These are phyloP conservation scores for Trichosporon ovoides DNA, from an alignment of 1,284 basidiomycete species.

Conservation along the genomic window DNA sequence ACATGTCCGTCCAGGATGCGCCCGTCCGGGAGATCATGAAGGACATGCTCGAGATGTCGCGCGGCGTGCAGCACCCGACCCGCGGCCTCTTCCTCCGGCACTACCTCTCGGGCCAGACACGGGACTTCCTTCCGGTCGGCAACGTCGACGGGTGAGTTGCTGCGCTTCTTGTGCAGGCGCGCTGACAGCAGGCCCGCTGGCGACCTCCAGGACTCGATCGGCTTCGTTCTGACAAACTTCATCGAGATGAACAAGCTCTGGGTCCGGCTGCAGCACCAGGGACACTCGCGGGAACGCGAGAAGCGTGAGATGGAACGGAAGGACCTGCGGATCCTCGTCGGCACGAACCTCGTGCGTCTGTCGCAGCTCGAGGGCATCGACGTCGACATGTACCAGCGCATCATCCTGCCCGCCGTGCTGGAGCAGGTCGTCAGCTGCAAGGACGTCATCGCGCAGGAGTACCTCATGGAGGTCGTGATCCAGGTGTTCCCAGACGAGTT, in stretches of 20 bases:
- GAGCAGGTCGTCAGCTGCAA: slow-evolving; percentile 96
- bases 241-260: slow-evolving; percentile 99
- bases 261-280: slow-evolving; percentile 93
- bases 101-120: slow-evolving; percentile 89
- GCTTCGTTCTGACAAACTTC: slow-evolving; percentile 91
- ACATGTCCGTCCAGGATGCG: slow-evolving; percentile 92
- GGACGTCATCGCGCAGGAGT: slow-evolving; percentile 94
- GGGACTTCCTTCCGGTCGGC: slow-evolving; percentile 87
- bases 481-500: slow-evolving; percentile 97
- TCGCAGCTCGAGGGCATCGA: slow-evolving; percentile 91
- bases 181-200: slow-evolving; percentile 61
- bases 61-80: slow-evolving; percentile 88
- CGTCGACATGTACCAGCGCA: slow-evolving; percentile 75
- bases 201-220: slow-evolving; percentile 85
- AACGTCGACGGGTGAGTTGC: slow-evolving; percentile 65
- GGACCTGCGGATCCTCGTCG: slow-evolving; percentile 87
- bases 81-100: slow-evolving; percentile 87
- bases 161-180: neutral
- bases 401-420: slow-evolving; percentile 79
- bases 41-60: slow-evolving; percentile 98
- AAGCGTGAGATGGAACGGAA: slow-evolving; percentile 90
- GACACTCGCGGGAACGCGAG: slow-evolving; percentile 88
- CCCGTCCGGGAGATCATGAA: slow-evolving; percentile 98
- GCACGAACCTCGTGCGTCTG: slow-evolving; percentile 88
- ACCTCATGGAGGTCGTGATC: slow-evolving; percentile 96